phyloP scores from a whole-genome alignment of 345 rosid species.

The Jatropha curcas region DNA sequence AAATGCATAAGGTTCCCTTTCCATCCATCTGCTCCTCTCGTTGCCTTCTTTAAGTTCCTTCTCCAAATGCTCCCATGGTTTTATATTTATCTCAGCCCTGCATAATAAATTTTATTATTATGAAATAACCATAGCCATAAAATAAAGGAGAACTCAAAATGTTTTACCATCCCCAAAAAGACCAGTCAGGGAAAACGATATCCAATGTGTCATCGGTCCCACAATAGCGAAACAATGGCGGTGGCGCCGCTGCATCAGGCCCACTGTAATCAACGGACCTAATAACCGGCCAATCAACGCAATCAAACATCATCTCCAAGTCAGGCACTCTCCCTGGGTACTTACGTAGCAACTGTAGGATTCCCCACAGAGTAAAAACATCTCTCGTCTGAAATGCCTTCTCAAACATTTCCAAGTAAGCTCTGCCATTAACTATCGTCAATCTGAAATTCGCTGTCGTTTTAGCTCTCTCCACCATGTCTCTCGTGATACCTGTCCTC shows the following conservation, averaged over 20 bases:
- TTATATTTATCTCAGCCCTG: slow-evolving; percentile 39
- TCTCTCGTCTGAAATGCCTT: slow-evolving; percentile 30
- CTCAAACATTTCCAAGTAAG: slow-evolving; percentile 22
- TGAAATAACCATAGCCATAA: no score
- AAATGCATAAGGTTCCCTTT: slow-evolving; percentile 40
- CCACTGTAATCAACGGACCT: slow-evolving; percentile 3
- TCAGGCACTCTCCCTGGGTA: slow-evolving; percentile 32
- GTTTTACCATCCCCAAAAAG: slow-evolving; percentile 36
- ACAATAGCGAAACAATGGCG: slow-evolving; percentile 35
- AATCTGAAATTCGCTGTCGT: slow-evolving; percentile 24
- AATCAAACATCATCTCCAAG: slow-evolving; percentile 34
- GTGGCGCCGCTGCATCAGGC: slow-evolving; percentile 17
- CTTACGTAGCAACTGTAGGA: slow-evolving; percentile 32
- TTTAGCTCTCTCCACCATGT: slow-evolving; percentile 22
- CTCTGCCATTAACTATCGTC: slow-evolving; percentile 18
- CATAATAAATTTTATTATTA: no score
- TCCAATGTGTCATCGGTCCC: slow-evolving; percentile 21
- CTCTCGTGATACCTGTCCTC: slow-evolving; percentile 28
- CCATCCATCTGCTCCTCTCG: slow-evolving; percentile 26
- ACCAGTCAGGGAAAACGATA: slow-evolving; percentile 34
- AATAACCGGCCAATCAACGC: slow-evolving; percentile 36
- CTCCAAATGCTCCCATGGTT: slow-evolving; percentile 32
- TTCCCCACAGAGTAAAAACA: slow-evolving; percentile 31
- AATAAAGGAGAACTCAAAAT: background rate
- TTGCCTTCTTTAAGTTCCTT: slow-evolving; percentile 28